Conservation (phyloP, 176 grass and related monocot genomes). For the Avena atlantica region DNA sequence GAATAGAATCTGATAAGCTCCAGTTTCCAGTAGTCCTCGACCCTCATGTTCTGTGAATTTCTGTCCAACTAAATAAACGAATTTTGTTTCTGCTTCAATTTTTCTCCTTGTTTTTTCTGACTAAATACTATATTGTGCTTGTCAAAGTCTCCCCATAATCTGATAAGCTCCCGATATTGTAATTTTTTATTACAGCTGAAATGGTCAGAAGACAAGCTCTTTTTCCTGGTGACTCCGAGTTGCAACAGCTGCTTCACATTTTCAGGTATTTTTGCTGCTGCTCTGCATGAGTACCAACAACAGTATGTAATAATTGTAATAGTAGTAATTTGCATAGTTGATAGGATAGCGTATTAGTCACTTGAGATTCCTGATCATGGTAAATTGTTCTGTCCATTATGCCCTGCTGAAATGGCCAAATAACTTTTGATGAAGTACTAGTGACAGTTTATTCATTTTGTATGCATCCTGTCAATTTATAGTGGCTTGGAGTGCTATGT, state of each 20-base stretch:
- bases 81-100: not conserved
- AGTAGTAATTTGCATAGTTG: not conserved
- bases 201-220: conserved; percentile 86
- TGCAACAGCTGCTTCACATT: conserved; percentile 97
- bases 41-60: not conserved
- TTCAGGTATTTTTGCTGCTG: conserved; percentile 60
- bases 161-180: not conserved
- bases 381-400: not conserved
- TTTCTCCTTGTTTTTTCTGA: not conserved
- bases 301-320: not conserved
- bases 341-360: not conserved
- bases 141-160: not conserved
- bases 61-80: not conserved
- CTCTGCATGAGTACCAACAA: not conserved
- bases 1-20: not conserved
- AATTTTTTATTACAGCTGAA: conserved; percentile 75
- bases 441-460: conserved; percentile 1
- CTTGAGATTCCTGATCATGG: conserved; percentile 2
- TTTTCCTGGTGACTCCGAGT: conserved; percentile 89
- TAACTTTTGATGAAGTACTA: not conserved
- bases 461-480: not conserved
- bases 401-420: not conserved
- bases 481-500: not conserved
- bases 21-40: not conserved
- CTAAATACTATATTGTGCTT: not conserved